These are phyloP conservation scores for Aspergillus sp. DNA, from an alignment of 2,329 filamentous ascomycete genomes.

Conservation along the genomic window DNA sequence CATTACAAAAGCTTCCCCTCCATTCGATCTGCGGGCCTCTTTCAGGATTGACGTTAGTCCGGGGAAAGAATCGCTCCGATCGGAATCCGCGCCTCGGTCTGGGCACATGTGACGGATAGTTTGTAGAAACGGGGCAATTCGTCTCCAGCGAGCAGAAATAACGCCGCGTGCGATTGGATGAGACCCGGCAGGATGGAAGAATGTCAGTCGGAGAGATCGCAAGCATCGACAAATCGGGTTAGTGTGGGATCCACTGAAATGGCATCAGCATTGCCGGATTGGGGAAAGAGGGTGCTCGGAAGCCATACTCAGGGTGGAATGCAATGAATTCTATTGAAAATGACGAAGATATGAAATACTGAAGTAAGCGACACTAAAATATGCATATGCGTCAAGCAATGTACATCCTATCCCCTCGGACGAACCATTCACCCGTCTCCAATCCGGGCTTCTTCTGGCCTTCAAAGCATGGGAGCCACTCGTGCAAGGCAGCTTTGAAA, in stretches of 20 bases:
- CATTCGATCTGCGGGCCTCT: not conserved
- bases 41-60: not conserved
- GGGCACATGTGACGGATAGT: not conserved
- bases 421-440: not conserved
- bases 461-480: constrained; percentile 43
- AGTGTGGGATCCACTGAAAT: not conserved
- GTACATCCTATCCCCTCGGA: too few species aligned
- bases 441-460: not conserved
- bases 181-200: not conserved
- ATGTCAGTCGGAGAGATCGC: constrained; percentile 6
- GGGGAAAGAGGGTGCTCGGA: too few species aligned
- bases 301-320: too few species aligned
- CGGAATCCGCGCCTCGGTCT: not conserved
- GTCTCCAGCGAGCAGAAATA: not conserved
- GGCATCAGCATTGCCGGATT: too few species aligned
- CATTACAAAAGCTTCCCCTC: not conserved
- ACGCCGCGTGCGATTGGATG: not conserved
- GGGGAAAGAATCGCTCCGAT: not conserved
- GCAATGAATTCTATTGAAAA: too few species aligned
- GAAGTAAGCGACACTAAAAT: too few species aligned
- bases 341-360: too few species aligned
- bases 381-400: too few species aligned
- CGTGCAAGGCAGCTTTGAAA: constrained; percentile 37
- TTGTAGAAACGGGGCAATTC: too few species aligned
- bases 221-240: constrained; percentile 7